These are phyloP conservation scores for Termitomyces sp. DNA, from an alignment of 768 basidiomycete species.

Conservation along the genomic window DNA sequence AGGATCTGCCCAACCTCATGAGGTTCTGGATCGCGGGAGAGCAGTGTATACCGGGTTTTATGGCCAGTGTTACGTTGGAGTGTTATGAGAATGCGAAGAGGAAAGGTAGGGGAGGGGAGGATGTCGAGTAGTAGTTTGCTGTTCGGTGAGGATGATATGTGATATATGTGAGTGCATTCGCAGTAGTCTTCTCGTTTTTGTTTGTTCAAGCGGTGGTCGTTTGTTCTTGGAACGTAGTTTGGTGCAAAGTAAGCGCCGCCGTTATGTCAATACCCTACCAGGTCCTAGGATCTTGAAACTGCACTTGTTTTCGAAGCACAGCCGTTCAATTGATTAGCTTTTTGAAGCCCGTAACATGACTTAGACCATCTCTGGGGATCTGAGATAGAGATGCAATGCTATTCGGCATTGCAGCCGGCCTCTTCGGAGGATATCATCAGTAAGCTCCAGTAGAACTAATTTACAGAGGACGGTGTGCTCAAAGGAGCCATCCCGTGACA, in stretches of 20 bases:
- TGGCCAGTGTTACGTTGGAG: constrained; percentile 85
- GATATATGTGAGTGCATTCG: background rate
- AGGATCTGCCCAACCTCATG: constrained; percentile 71
- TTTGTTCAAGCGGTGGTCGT: too few relatives aligned
- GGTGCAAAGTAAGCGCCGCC: background rate
- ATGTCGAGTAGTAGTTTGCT: background rate
- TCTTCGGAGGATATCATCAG: too few relatives aligned
- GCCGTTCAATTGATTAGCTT: too few relatives aligned
- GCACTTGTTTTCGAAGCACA: background rate
- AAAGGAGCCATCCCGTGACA: background rate
- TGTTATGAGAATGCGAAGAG: constrained; percentile 74
- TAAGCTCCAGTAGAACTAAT: too few relatives aligned
- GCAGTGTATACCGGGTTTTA: constrained; percentile 82
- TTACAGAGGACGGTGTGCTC: background rate
- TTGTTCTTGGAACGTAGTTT: background rate
- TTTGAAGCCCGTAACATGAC: too few relatives aligned
- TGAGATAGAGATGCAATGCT: too few relatives aligned
- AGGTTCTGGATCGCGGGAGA: constrained; percentile 83
- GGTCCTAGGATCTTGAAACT: background rate
- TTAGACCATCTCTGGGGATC: background rate
- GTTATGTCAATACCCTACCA: background rate
- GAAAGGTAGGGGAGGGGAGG: background rate
- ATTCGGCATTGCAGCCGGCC: too few relatives aligned
- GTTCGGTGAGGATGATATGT: background rate
- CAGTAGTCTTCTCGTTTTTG: background rate